Conservation (phyloP, 2,329 filamentous ascomycete genomes). For the Paramyrothecium roridum region DNA sequence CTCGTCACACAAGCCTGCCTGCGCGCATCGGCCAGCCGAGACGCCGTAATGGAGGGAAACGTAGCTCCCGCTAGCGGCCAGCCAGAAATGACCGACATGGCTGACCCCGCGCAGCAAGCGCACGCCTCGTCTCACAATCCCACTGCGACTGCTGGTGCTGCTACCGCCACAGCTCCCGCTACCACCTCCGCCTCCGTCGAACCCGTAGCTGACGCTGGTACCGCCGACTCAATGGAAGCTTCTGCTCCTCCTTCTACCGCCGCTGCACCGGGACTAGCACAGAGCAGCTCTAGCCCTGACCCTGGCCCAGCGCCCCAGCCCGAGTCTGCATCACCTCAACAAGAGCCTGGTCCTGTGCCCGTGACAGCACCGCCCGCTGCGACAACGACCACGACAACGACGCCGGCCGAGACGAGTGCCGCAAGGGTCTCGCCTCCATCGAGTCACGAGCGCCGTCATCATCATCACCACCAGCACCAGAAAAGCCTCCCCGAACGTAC, state of each 20-base stretch:
- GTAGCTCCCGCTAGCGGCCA: neutral
- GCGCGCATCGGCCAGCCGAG: neutral
- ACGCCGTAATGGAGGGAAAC: neutral
- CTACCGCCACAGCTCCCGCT: neutral
- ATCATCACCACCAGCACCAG: slow-evolving; percentile 7
- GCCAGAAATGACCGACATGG: neutral
- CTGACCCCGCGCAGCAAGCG: slow-evolving; percentile 1
- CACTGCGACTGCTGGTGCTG: neutral
- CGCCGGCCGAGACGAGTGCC: neutral
- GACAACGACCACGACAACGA: neutral
- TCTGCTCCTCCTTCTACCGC: neutral
- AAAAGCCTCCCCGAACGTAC: slow-evolving; percentile 12
- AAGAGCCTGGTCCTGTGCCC: neutral
- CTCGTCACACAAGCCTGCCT: neutral
- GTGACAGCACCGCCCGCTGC: neutral
- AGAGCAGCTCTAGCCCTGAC: neutral
- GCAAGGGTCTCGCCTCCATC: slow-evolving; percentile 5
- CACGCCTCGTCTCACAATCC: neutral
- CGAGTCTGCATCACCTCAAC: neutral
- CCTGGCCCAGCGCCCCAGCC: neutral
- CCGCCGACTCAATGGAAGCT: neutral
- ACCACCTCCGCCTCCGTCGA: neutral
- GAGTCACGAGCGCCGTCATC: slow-evolving; percentile 13
- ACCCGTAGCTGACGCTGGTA: neutral
- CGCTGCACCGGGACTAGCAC: neutral